Base-by-base conservation (phyloP, 345 rosid species). In the Populus alba region DNA sequence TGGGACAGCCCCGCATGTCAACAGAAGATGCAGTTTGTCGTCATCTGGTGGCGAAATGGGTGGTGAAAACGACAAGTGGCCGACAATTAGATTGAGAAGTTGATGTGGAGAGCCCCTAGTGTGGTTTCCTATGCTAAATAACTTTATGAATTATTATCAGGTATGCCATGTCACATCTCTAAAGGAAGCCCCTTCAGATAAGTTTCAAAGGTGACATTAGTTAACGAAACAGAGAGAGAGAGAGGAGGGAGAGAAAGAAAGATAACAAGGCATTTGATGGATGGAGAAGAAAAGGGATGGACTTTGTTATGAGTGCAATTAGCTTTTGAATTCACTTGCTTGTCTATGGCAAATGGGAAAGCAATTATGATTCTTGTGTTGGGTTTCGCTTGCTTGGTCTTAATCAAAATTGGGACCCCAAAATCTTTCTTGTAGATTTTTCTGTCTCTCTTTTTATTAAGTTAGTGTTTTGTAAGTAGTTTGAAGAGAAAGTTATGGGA, bases 351-450 rank as follows among this genome's bases (percentile, higher is more conserved):
- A 65, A 17, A 22, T 47, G 61, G 53, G 57, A 47, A 76, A 68
- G 68, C 51, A 67, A 33, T 23, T 31, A 67, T 67, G 23, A 76
- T 76, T 51, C 8, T 12, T 68, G 57, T 70, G 71, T 70, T 78
- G 70, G 80, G 45, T 43, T 78, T 47, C 63, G 65, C 63, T 77
- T 77, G 80, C 74, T 77, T 69, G 43, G 70, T 70, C 69, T 63
- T 63, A 29, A 78, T 71, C 47, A 77, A 59, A 71, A 33, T 38
- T 33, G 33, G 75, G 75, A 71, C 63, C 75, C 71, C 66, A 23
- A 51, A 51, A 71, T 71, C 66, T 71, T 71, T 66, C 7, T 4
- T 10, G 20, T 20, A 55, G 74, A 70, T 77, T 70, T 57, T 22
- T 38, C 11, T 77, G 74, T 77, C 61, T 59, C 20, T 23, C 31